phyloP scores from a whole-genome alignment of 2,329 filamentous ascomycete species.

The Bipolaris gigantea region DNA sequence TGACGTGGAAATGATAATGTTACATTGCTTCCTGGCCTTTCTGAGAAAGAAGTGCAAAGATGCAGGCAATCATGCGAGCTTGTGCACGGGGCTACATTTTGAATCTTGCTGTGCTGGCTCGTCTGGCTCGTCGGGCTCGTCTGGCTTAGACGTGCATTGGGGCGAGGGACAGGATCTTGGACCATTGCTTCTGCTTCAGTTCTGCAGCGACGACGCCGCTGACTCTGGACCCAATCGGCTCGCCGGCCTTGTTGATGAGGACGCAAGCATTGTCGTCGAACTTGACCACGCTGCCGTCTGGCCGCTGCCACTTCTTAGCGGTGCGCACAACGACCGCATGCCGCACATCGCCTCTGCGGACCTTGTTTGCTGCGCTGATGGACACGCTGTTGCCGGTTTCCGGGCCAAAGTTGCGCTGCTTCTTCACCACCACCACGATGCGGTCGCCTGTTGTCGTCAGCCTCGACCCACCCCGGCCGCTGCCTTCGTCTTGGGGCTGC shows the following conservation, averaged over 20 bases:
- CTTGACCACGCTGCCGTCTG: constrained; percentile 84
- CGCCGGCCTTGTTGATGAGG: constrained; percentile 92
- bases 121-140: background rate
- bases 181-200: constrained; percentile 91
- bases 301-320: constrained; percentile 80
- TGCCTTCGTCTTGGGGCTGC: background rate
- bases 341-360: constrained; percentile 92
- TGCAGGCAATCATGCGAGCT: constrained; percentile 7
- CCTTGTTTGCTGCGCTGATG: constrained; percentile 80
- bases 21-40: constrained; percentile 17
- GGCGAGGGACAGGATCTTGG: constrained; percentile 94
- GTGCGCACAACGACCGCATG: constrained; percentile 96
- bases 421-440: constrained; percentile 96
- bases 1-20: constrained; percentile 33
- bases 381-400: constrained; percentile 73
- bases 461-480: background rate
- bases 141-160: constrained; percentile 69
- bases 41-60: constrained; percentile 13
- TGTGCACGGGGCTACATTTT: background rate
- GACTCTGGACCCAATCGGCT: constrained; percentile 83
- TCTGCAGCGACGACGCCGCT: constrained; percentile 83
- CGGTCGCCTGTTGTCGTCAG: constrained; percentile 71
- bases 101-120: background rate
- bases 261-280: constrained; percentile 99
- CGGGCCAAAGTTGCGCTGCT: constrained; percentile 77